phyloP scores from a whole-genome alignment of 352 stramenopile genomes.

The Globisporangium recalcitrans region DNA sequence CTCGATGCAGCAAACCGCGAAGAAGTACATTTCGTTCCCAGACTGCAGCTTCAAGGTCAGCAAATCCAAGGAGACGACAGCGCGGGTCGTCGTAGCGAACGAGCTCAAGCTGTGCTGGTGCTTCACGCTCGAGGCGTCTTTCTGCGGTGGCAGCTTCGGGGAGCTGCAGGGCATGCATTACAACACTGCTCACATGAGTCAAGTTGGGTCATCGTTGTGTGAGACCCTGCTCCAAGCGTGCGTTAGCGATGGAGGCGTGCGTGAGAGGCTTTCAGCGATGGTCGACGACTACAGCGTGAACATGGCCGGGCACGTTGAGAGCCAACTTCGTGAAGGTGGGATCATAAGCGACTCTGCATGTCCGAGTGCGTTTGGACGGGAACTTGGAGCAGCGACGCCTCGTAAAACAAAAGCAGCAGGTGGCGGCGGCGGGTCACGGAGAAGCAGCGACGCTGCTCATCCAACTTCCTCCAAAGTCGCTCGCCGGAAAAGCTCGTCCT shows the following conservation, averaged over 20 bases:
- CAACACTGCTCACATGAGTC: constrained; percentile 47
- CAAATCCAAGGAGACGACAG: constrained; percentile 73
- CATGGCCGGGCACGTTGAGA: constrained; percentile 33
- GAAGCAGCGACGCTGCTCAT: background rate
- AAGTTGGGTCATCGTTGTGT: constrained; percentile 44
- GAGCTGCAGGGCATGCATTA: constrained; percentile 61
- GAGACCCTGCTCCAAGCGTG: constrained; percentile 44
- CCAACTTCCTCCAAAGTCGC: background rate
- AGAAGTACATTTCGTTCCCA: constrained; percentile 54
- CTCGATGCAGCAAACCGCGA: constrained; percentile 55
- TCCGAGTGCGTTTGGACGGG: background rate
- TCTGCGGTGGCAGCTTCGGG: constrained; percentile 76
- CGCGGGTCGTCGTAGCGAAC: constrained; percentile 75
- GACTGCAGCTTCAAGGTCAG: constrained; percentile 84
- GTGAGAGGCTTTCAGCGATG: constrained; percentile 25
- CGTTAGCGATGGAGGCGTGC: constrained; percentile 26
- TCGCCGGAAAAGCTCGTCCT: constrained; percentile 3
- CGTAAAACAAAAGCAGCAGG: background rate
- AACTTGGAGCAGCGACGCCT: constrained; percentile 4
- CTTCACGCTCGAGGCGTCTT: constrained; percentile 87
- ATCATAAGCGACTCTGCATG: constrained; percentile 10
- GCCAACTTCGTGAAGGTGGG: constrained; percentile 31
- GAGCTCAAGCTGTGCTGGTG: constrained; percentile 70
- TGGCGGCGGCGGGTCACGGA: background rate
- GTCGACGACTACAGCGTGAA: constrained; percentile 34